Conservation (phyloP, 208 protist genomes). For the Leishmania arabica region DNA sequence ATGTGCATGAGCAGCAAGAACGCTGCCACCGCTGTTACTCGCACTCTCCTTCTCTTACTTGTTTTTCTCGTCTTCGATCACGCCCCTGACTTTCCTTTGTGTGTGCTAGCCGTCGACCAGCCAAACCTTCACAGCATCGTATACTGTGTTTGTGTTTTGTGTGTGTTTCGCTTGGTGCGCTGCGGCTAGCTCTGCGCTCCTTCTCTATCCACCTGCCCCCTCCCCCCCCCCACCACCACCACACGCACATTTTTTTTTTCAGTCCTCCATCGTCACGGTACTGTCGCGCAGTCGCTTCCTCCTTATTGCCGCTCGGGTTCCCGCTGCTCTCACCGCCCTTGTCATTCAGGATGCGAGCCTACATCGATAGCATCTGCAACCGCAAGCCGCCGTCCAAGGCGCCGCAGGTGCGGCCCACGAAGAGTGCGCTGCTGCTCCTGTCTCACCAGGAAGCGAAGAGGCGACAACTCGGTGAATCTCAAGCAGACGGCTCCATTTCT, state of each 20-base stretch:
- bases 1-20: background rate
- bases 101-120: background rate
- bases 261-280: background rate
- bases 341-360: conserved; percentile 17
- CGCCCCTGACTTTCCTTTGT: background rate
- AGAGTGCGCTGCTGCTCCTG: conserved; percentile 24
- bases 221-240: too few species aligned
- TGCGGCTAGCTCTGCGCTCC: background rate
- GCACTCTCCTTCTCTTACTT: background rate
- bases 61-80: background rate
- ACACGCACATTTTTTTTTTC: too few species aligned
- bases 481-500: background rate
- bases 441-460: conserved; percentile 2
- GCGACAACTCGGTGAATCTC: background rate
- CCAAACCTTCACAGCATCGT: too few species aligned
- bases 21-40: background rate
- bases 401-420: conserved; percentile 16
- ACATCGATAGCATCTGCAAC: conserved; percentile 37
- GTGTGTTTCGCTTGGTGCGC: background rate
- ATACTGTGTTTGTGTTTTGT: too few species aligned
- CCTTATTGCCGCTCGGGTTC: background rate
- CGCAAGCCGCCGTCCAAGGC: conserved; percentile 14
- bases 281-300: background rate
- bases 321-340: background rate
- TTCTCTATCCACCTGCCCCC: background rate